Conservation (phyloP, 2,329 filamentous ascomycete species). For the Botrytis hyacinthi region DNA sequence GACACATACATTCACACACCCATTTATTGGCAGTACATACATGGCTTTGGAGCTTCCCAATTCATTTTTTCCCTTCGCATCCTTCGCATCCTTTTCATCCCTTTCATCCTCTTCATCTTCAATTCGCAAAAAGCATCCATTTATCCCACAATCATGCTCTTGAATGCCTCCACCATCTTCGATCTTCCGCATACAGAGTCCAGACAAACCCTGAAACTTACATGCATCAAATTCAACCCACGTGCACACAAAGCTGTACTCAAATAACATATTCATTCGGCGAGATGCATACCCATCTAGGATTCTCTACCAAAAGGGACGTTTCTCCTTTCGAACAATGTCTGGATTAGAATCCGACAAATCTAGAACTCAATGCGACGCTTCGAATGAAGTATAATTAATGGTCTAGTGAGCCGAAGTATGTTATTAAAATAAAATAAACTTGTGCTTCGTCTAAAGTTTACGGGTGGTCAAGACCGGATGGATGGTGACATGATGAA, state of each 20-base stretch:
- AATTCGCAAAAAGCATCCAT: background rate
- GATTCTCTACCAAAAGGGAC: background rate
- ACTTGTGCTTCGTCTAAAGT: background rate
- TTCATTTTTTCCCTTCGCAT: background rate
- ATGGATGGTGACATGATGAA: slow-evolving; percentile 3
- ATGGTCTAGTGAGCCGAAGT: background rate
- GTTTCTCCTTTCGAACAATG: background rate
- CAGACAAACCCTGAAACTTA: slow-evolving; percentile 6
- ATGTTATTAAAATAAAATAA: background rate
- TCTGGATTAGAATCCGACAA: too few relatives aligned
- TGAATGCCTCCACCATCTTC: slow-evolving; percentile 8
- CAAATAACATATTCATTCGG: background rate
- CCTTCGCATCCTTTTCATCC: background rate
- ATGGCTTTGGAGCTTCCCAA: background rate
- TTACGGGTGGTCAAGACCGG: background rate
- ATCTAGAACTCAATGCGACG: background rate
- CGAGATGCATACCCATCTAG: background rate
- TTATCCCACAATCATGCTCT: background rate
- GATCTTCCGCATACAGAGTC: background rate
- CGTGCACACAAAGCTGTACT: background rate
- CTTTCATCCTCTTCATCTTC: background rate
- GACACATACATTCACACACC: background rate
- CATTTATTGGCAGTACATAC: background rate
- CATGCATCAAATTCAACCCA: slow-evolving; percentile 14
- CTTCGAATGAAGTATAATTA: background rate